phyloP scores from a whole-genome alignment of 306 rosid species.

The Astragalus glycyphyllos region DNA sequence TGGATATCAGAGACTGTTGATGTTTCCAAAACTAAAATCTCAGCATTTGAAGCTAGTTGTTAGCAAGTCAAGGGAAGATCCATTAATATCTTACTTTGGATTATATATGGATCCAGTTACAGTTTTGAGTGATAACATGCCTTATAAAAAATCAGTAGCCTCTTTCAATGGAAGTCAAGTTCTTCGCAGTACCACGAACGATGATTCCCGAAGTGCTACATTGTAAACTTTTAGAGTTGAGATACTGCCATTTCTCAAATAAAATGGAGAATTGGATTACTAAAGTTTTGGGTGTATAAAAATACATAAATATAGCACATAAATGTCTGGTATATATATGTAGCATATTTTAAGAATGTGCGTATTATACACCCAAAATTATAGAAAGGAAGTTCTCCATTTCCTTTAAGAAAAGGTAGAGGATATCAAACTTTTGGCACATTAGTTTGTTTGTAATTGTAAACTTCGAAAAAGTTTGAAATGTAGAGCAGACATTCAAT shows the following conservation, averaged over 20 bases:
- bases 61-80: constrained; percentile 73
- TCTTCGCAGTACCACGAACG: constrained; percentile 38
- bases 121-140: constrained; percentile 34
- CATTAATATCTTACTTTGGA: constrained; percentile 70
- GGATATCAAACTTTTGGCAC: constrained; percentile 3
- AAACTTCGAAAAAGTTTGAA: constrained; percentile 1
- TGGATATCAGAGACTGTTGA: constrained; percentile 76
- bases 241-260: too few relatives aligned
- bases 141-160: constrained; percentile 36
- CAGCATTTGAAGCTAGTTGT: constrained; percentile 75
- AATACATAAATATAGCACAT: too few relatives aligned
- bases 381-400: too few relatives aligned
- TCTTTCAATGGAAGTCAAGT: constrained; percentile 58
- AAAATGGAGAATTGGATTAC: too few relatives aligned
- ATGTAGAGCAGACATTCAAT: background rate
- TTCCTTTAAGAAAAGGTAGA: too few relatives aligned
- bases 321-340: too few relatives aligned
- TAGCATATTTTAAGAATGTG: too few relatives aligned
- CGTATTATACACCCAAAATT: too few relatives aligned
- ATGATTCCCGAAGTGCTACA: constrained; percentile 49
- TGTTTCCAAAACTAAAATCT: constrained; percentile 60
- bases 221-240: constrained; percentile 37
- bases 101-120: constrained; percentile 67
- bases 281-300: too few relatives aligned
- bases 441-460: constrained; percentile 23